A percentile compares a stretch with the other conserved stretches of the same genome.
Evolutionary conservation across 441 rosid species (phyloP).

Genomic region (Eruca vesicaria): DNA sequence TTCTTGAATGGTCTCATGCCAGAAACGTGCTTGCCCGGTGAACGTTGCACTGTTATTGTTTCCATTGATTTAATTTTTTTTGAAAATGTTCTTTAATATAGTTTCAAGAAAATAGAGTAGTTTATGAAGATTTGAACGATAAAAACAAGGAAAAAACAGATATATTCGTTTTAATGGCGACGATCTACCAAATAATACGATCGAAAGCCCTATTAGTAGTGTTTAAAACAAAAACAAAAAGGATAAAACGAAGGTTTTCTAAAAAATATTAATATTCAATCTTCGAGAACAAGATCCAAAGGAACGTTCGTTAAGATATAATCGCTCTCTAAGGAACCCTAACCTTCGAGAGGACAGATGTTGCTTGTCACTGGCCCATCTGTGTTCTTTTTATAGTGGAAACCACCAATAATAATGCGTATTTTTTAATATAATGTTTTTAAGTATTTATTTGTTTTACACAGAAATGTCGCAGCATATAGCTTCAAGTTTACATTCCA

Average conservation of each 20-base stretch:
- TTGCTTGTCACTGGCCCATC: slow-evolving; percentile 10
- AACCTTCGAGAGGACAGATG: slow-evolving; percentile 36
- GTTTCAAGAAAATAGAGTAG: neutral
- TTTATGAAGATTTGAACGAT: neutral
- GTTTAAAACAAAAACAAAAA: neutral
- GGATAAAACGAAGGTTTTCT: neutral
- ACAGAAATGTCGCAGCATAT: slow-evolving; percentile 13
- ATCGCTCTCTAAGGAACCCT: slow-evolving; percentile 29
- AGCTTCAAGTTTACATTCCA: slow-evolving; percentile 52
- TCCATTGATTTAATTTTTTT: slow-evolving; percentile 40
- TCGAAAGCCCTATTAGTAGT: slow-evolving; percentile 10
- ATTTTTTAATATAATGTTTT: neutral
- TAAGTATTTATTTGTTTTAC: neutral
- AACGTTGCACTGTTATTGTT: slow-evolving; percentile 40
- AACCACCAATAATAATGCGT: slow-evolving; percentile 15
- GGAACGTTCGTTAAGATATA: neutral
- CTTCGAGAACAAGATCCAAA: slow-evolving; percentile 16
- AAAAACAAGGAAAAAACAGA: neutral
- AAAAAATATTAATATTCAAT: slow-evolving; percentile 10
- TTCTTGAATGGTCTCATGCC: slow-evolving; percentile 48
- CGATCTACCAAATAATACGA: slow-evolving; percentile 9
- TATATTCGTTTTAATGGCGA: slow-evolving; percentile 20
- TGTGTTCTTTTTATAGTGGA: slow-evolving; percentile 27
- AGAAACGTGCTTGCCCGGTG: slow-evolving; percentile 41
- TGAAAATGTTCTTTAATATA: neutral